Evolutionary conservation across 208 protist species (phyloP), one percentile per base, ranked within the genome.

Genomic region (Trypanosoma scelopori): DNA sequence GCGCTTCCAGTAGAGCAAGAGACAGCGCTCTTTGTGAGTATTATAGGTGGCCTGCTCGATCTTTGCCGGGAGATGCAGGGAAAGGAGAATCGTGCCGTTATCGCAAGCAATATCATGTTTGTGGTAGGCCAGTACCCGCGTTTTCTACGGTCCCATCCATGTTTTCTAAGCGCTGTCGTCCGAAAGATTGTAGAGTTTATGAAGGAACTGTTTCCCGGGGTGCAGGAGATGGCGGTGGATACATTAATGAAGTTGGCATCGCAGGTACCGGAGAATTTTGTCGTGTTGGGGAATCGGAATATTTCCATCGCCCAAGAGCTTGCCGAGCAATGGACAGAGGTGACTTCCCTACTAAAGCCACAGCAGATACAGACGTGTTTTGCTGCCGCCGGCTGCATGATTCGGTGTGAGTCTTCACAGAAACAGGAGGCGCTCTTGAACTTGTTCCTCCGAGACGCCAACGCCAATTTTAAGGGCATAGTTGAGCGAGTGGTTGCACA

Each of bases 161-260:
- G 88, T 53, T 99, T 99, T 78, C 78, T 99, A 41, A 97, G 97
- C 62, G 99, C 98, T 0, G 99, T 99, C 3, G 93, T 98, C 3
- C 90, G 95, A 28, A 99, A 99, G 74, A 87, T 99, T 9, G 99
- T 99, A 68, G 98, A 99, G 72, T 99, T 99, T 73, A 99, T 99
- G 99, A 93, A 98, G 51, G 99, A 99, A 68, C 84, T 82, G 25
- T 98, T 99, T 75, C 95, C 94, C 5, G 99, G 99, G 25, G 98
- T 99, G 35, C 97, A 99, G 79, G 99, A 99, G 76, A 99, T 99
- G 99, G 94, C 98, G 74, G 67, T 99, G 69, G 99, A 99, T 65
- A 99, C 99, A 0, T 99, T 99, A 62, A 78, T 99, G 48, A 99
- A 99, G 79, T 98, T 99, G 50, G 84, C 95, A 15, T 81, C 98